Evolutionary conservation across 192 early-diverging fungal genomes (phyloP), one percentile per base, ranked within the genome.

Genomic region (Backusella psychrophila): DNA sequence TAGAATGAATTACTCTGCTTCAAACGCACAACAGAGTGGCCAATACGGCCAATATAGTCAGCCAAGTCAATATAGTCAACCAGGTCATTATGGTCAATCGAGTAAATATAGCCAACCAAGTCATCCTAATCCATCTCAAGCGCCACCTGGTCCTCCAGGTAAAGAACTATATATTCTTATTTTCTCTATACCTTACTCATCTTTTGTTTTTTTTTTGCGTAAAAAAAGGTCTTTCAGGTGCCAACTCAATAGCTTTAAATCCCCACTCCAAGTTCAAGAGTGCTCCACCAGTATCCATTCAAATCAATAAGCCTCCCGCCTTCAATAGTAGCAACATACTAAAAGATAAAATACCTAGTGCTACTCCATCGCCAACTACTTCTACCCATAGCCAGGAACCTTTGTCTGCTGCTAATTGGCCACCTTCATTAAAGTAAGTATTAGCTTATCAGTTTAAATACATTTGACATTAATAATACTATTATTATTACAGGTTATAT

Each of bases 351-450:
- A 0, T 36, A 69, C 35, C 36, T 41, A 69, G n/a, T 39, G 21
- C 68, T 23, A 23, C 15, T 17, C 19, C 70, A 71, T 38, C 68
- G 23, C 68, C 68, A 41, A 21, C 68, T 23, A 21, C 33, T 9
- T 38, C 68, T 14, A 23, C 41, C 23, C 44, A 31, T 3, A 75
- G 4, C 38, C 59, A 66, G 46, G 7, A 9, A 9, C 31, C 11
- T 26, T 26, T 71, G 14, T 52, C 77, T 14, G 36, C 53, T n/a
- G 77, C 72, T 6, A 52, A 59, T 23, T 78, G 77, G 77, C 77
- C 77, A 42, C 71, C 71, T 38, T 74, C 72, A 34, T 73, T 78
- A 74, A 33, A 78, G 77, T 78, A 74, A 74, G 76, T 36, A 19
- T 72, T 12, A 65, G 21, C 9, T 42, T 35, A 38, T 19, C 15